Percentiles rank a stretch among this genome's conserved stretches.
Evolutionary conservation across 495 filamentous ascomycete species (phyloP).

Genomic region (Penicillium cataractarum): DNA sequence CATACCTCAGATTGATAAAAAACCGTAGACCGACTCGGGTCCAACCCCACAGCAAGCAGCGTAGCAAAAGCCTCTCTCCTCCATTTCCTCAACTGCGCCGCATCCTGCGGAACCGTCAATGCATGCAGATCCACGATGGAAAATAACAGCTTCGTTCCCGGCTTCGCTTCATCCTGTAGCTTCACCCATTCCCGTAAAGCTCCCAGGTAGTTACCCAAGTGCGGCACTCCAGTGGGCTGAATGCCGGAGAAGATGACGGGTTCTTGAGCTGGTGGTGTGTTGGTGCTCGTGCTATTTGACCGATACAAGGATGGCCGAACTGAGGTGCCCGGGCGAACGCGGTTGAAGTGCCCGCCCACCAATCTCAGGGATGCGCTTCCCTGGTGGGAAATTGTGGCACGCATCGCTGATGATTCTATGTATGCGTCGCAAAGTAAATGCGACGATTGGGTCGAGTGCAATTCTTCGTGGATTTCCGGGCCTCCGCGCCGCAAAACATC

Average conservation of each 20-base stretch:
- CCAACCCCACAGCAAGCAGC: constrained; percentile 80
- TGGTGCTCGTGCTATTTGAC: constrained; percentile 16
- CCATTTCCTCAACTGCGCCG: constrained; percentile 58
- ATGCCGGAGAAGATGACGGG: constrained; percentile 85
- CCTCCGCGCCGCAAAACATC: constrained; percentile 1
- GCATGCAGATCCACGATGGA: constrained; percentile 93
- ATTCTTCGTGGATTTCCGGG: constrained; percentile 1
- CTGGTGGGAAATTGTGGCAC: not conserved
- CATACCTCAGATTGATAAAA: constrained; percentile 80
- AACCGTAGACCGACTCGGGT: constrained; percentile 72
- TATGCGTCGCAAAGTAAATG: not conserved
- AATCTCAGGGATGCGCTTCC: constrained; percentile 5
- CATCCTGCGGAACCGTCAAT: constrained; percentile 74
- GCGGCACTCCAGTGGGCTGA: constrained; percentile 94
- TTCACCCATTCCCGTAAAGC: constrained; percentile 85
- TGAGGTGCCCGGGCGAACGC: not conserved
- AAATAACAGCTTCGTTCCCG: constrained; percentile 68
- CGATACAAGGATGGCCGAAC: constrained; percentile 18
- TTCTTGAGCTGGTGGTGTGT: constrained; percentile 13
- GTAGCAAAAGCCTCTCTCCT: constrained; percentile 76
- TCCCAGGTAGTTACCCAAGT: constrained; percentile 94
- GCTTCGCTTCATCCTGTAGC: constrained; percentile 65
- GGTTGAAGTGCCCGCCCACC: constrained; percentile 5
- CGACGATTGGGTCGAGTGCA: not conserved
- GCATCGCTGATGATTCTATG: constrained; percentile 14